Base-by-base conservation (phyloP, 1,284 basidiomycete species). In the Pseudozyma sp. region DNA sequence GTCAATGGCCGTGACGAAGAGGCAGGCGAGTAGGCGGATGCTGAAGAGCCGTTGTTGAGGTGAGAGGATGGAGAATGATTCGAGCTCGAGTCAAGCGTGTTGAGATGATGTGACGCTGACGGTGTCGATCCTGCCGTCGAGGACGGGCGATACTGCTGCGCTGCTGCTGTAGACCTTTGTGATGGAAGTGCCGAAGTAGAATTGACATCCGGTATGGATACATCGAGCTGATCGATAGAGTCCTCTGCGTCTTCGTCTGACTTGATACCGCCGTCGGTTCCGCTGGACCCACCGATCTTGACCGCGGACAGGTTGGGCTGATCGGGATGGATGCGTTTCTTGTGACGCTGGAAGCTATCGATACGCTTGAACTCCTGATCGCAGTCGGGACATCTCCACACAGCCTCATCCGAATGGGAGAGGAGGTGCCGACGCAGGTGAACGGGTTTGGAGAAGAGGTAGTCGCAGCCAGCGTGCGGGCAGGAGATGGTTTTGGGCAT, bases 281-380 rank as follows among this genome's bases (percentile, higher is more conserved):
- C 25, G 13, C 14, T 38, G 9, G 38, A 21, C 1, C 12, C 58
- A 5, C 31, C 44, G 43, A 73, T 73, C 48, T 59, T 64, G 58
- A 73, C 65, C 3, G 70, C 70, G 10, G 18, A 1, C 16, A 73
- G 36, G 12, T 58, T 53, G 25, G 61, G 70, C 53, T 59, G 45
- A 31, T 73, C 55, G 2, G 65, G 65, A 53, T 73, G 70, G 51
- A 73, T 73, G 39, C 70, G 71, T 38, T 70, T 75, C 62, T 66
- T 75, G 71, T 75, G 71, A 1, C 71, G 45, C 39, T 75, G 71
- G n/a, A 75, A 75, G 56, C 71, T 75, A 19, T 75, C 71, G 52
- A 75, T 75, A 36, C 71, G 71, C 21, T 75, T 75, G 63, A 75
- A 75, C 40, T 70, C 59, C 25, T 70, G 66, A 39, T 55, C 55